These are phyloP conservation scores for Gyrodon lividus DNA, from an alignment of 768 basidiomycete species.

Conservation along the genomic window DNA sequence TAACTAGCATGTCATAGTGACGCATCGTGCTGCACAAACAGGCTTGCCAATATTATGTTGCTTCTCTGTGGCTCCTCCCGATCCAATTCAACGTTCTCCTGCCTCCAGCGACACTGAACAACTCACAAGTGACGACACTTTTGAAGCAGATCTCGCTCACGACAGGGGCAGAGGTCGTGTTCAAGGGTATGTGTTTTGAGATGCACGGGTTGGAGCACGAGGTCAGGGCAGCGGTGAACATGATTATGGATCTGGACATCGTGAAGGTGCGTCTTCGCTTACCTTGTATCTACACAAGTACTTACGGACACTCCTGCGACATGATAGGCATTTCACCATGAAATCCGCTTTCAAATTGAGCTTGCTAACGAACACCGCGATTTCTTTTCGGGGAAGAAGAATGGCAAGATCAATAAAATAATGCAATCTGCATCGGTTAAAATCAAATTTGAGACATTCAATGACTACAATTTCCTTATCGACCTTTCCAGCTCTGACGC, in stretches of 20 bases:
- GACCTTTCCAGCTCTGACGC: slow-evolving; percentile 84
- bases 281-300: neutral
- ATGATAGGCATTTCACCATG: slow-evolving; percentile 84
- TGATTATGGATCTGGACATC: slow-evolving; percentile 88
- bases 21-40: slow-evolving; percentile 30
- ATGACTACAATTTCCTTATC: slow-evolving; percentile 92
- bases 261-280: slow-evolving; percentile 62
- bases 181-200: slow-evolving; percentile 97
- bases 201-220: slow-evolving; percentile 93
- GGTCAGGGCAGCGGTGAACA: slow-evolving; percentile 79
- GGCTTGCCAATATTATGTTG: slow-evolving; percentile 95
- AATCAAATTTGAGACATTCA: slow-evolving; percentile 99
- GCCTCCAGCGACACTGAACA: slow-evolving; percentile 77
- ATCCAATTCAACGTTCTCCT: slow-evolving; percentile 90
- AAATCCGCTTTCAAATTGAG: slow-evolving; percentile 98
- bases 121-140: slow-evolving; percentile 77
- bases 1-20: slow-evolving; percentile 19
- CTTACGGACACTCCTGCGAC: neutral
- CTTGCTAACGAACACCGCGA: slow-evolving; percentile 97
- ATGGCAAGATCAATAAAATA: slow-evolving; percentile 99
- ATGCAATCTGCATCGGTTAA: slow-evolving; percentile 97
- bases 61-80: slow-evolving; percentile 96
- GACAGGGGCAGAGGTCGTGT: slow-evolving; percentile 92
- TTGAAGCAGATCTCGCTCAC: slow-evolving; percentile 84
- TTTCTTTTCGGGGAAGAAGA: slow-evolving; percentile 99